Evolutionary conservation across 164 flowering plant genomes (phyloP).

Genomic region (Euptelea pleiosperma): DNA sequence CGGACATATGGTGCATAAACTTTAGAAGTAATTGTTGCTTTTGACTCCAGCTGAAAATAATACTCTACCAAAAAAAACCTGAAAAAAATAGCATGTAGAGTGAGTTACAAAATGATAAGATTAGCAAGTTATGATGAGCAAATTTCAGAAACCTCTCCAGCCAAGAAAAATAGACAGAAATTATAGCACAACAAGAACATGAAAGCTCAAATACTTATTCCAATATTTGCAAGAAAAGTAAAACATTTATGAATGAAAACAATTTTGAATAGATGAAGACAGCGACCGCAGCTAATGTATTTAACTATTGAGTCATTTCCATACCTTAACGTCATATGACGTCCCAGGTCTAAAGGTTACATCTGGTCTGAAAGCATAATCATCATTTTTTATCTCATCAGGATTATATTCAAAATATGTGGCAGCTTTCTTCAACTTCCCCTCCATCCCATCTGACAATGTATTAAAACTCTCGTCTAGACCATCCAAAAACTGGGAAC

Average conservation of each 20-base stretch:
- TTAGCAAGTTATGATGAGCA: too few relatives aligned
- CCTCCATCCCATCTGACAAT: conserved; percentile 69
- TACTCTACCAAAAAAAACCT: too few relatives aligned
- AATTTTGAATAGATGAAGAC: background rate
- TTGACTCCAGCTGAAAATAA: too few relatives aligned
- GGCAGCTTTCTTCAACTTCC: conserved; percentile 66
- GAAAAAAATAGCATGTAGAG: too few relatives aligned
- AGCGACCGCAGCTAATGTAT: background rate
- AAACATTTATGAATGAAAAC: background rate
- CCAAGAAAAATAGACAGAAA: too few relatives aligned
- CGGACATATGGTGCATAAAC: too few relatives aligned
- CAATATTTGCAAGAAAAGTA: background rate
- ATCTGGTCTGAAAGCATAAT: conserved; percentile 67
- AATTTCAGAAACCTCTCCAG: too few relatives aligned
- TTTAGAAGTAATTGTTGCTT: too few relatives aligned
- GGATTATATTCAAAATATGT: conserved; percentile 44
- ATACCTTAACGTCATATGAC: conserved; percentile 53
- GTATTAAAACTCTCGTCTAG: conserved; percentile 48
- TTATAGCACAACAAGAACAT: too few relatives aligned
- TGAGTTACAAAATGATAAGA: too few relatives aligned
- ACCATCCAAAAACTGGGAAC: conserved; percentile 26
- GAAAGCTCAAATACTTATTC: too few relatives aligned
- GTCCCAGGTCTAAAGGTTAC: conserved; percentile 27
- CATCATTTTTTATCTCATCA: conserved; percentile 43
- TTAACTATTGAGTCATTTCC: background rate